Base-by-base conservation (phyloP, 306 rosid species). In the Gastrolobium villosum region DNA sequence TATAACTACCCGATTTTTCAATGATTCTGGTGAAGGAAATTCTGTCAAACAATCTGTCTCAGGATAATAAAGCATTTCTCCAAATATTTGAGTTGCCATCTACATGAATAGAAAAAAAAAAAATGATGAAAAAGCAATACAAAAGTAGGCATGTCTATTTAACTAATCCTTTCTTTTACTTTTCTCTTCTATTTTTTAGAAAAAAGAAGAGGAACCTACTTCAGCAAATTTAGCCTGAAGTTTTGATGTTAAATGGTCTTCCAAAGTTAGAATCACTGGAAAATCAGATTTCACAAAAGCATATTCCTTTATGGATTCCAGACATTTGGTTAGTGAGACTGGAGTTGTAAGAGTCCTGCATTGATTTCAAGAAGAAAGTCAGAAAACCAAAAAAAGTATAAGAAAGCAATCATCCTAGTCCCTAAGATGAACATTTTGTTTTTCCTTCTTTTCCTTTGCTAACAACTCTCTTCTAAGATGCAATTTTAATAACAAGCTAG, bases 321-420 rank as follows among this genome's bases (percentile, higher is more conserved):
- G 86, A 83, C 98, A 94, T 80, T 74, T 88, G 50, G 72, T 31
- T 70, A 87, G 86, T n/a, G 94, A 53, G 48, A 94, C 97, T 10
- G 98, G 97, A 80, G 88, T 61, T 41, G 98, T 94, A 46, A 94
- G 48, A 45, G 97, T 94, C 92, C 98, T 94, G 80, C 93, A 87
- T 44, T 56, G 45, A 67, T 77, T 81, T 6, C 67, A 10, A 77
- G 7, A 54, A 72, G 8, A 2, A 36, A 76, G 10, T 74, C 26
- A 36, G 36, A 32, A 59, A 7, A 69, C n/a, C 15, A 50, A 4
- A 48, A 67, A 11, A 43, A 1, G 2, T 39, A 37, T 30, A 55
- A 68, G 74, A 13, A 68, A 46, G 40, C 65, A 52, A 52, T 73
- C 44, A 45, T 34, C 7, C 34, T n/a, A 32, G 10, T 43, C 32